These are phyloP conservation scores for Trametes cubensis DNA, from an alignment of 768 basidiomycete species.

Conservation along the genomic window DNA sequence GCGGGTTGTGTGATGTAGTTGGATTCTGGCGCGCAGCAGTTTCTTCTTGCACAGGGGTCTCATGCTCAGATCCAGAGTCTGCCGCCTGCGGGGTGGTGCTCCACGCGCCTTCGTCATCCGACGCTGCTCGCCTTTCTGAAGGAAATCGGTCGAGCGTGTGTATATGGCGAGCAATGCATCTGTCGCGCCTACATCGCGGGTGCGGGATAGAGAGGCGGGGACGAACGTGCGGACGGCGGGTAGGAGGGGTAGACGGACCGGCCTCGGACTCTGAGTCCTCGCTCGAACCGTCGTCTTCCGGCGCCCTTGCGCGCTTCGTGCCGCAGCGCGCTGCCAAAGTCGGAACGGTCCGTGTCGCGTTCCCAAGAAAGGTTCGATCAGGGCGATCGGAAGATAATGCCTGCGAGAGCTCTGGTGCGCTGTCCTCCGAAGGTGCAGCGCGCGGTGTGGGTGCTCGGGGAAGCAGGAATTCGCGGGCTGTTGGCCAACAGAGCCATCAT, in stretches of 20 bases:
- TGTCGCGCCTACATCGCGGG: constrained; percentile 4
- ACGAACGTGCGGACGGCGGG: background rate
- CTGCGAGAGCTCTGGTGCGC: too few relatives aligned
- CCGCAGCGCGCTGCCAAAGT: background rate
- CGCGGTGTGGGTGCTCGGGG: too few relatives aligned
- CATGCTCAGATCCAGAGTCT: background rate
- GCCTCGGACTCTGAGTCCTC: background rate
- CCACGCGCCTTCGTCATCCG: constrained; percentile 8
- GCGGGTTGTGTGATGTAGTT: background rate
- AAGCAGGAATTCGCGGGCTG: too few relatives aligned
- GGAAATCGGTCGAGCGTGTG: background rate
- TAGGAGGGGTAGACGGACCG: background rate
- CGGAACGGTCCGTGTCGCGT: too few relatives aligned
- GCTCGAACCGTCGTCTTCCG: background rate
- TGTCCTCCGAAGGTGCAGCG: too few relatives aligned
- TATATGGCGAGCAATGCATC: background rate
- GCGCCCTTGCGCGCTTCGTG: background rate
- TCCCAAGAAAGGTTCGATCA: too few relatives aligned
- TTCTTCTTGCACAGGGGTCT: background rate
- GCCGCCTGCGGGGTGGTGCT: constrained; percentile 8
- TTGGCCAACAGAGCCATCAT: too few relatives aligned
- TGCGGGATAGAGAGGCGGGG: background rate
- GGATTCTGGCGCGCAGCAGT: too few relatives aligned
- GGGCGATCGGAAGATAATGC: too few relatives aligned
- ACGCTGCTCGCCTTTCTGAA: background rate